phyloP scores from a whole-genome alignment of 225 moss, liverwort and hornwort species.

The Ulota crispa region DNA sequence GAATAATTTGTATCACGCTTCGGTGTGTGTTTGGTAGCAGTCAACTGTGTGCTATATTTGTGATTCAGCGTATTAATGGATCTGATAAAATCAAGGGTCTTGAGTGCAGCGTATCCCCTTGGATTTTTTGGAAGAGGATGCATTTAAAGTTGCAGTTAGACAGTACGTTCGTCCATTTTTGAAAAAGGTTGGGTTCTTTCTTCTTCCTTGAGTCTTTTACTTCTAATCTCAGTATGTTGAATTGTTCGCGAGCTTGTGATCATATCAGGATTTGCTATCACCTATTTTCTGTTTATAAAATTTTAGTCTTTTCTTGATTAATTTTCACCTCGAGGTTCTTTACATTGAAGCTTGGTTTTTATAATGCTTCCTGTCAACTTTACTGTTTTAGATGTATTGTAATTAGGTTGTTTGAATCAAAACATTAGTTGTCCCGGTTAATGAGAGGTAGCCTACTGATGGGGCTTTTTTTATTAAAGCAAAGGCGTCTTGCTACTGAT shows the following conservation, averaged over 20 bases:
- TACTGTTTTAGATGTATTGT: neutral
- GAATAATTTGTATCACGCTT: neutral
- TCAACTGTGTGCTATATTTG: neutral
- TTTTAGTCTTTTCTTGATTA: neutral
- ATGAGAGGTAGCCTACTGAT: neutral
- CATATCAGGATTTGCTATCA: neutral
- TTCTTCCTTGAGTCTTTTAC: neutral
- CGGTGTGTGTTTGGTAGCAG: neutral
- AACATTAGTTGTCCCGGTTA: neutral
- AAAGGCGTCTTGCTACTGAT: conserved; percentile 7
- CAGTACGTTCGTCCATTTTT: conserved; percentile 69
- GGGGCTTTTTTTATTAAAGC: neutral
- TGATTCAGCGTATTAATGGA: neutral
- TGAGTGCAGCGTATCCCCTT: conserved; percentile 75
- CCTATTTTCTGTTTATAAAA: neutral
- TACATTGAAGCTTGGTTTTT: neutral
- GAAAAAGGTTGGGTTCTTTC: conserved; percentile 46
- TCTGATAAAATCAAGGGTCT: neutral
- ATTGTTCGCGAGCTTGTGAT: neutral
- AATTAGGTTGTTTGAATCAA: neutral
- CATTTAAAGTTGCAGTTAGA: conserved; percentile 60
- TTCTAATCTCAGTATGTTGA: neutral
- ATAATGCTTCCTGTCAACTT: neutral
- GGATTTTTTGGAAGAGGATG: conserved; percentile 66
- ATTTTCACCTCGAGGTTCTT: neutral